Evolutionary conservation across 345 rosid species (phyloP).

Genomic region (Salix purpurea): DNA sequence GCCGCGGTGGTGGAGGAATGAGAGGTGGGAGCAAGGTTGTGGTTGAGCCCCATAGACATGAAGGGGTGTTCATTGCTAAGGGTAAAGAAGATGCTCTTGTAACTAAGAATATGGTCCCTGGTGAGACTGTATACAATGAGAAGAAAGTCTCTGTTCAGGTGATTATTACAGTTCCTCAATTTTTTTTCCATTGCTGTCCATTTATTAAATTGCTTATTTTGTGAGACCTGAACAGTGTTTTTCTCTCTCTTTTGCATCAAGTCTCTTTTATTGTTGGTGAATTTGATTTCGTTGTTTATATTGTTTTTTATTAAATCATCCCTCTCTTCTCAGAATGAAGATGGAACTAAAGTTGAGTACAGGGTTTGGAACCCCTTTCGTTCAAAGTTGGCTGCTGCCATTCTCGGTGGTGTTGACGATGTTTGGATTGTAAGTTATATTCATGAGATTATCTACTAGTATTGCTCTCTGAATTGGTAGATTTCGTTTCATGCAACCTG

Average conservation of each 20-base stretch:
- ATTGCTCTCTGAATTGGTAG: background rate
- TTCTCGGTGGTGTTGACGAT: slow-evolving; percentile 96
- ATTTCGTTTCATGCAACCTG: background rate
- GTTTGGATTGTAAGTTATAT: slow-evolving; percentile 73
- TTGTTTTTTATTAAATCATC: background rate
- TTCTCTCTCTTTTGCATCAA: background rate
- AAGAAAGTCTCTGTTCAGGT: slow-evolving; percentile 91
- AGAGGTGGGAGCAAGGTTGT: slow-evolving; percentile 82
- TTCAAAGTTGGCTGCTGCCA: slow-evolving; percentile 91
- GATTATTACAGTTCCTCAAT: background rate
- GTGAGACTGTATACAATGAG: slow-evolving; percentile 92
- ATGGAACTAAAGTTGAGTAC: slow-evolving; percentile 88
- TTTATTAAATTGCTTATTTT: background rate
- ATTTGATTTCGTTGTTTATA: background rate
- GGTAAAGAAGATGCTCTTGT: slow-evolving; percentile 94
- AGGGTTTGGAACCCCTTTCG: slow-evolving; percentile 98
- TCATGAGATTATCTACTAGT: background rate
- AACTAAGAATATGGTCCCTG: slow-evolving; percentile 86
- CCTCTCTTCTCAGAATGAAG: slow-evolving; percentile 52
- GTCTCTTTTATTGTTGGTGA: background rate
- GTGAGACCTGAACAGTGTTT: background rate
- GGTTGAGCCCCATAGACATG: slow-evolving; percentile 87
- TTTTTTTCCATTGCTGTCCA: background rate
- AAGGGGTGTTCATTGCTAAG: slow-evolving; percentile 79
- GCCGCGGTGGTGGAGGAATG: slow-evolving; percentile 71